Evolutionary conservation across 1,284 basidiomycete species (phyloP).

Genomic region (Ustilago xerochloae): DNA sequence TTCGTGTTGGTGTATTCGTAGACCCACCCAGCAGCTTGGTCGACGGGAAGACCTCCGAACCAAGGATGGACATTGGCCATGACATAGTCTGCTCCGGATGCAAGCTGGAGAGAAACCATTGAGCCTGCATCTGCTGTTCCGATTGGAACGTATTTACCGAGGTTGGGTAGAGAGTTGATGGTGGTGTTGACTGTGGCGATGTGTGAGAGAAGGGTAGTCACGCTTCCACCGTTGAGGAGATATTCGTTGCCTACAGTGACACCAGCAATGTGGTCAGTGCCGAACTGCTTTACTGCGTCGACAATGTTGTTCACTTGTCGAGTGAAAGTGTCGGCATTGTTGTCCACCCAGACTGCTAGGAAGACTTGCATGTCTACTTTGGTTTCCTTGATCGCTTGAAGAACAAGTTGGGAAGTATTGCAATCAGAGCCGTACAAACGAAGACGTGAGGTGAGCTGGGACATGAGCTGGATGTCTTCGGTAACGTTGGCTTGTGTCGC

Average conservation of each 20-base stretch:
- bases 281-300: conserved; percentile 80
- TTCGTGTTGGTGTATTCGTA: conserved; percentile 76
- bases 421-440: conserved; percentile 71
- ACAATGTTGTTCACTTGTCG: conserved; percentile 79
- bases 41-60: conserved; percentile 77
- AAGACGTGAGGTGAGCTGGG: conserved; percentile 67
- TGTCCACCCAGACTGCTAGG: conserved; percentile 81
- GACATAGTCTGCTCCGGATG: conserved; percentile 75
- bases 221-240: conserved; percentile 44
- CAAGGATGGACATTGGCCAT: conserved; percentile 84
- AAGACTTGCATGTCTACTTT: conserved; percentile 88
- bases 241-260: conserved; percentile 74
- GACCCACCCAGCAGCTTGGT: conserved; percentile 78
- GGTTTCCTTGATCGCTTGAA: conserved; percentile 85
- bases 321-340: conserved; percentile 76
- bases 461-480: conserved; percentile 70
- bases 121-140: conserved; percentile 89
- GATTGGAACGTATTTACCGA: conserved; percentile 75
- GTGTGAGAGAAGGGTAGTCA: conserved; percentile 73
- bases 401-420: conserved; percentile 72
- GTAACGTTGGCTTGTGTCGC: conserved; percentile 70
- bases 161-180: conserved; percentile 69
- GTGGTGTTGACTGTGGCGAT: conserved; percentile 75
- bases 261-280: conserved; percentile 80
- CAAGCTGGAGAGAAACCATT: conserved; percentile 77